These are phyloP conservation scores for Aspergillus aculeatinus DNA, from an alignment of 2,329 filamentous ascomycete species.

Conservation along the genomic window DNA sequence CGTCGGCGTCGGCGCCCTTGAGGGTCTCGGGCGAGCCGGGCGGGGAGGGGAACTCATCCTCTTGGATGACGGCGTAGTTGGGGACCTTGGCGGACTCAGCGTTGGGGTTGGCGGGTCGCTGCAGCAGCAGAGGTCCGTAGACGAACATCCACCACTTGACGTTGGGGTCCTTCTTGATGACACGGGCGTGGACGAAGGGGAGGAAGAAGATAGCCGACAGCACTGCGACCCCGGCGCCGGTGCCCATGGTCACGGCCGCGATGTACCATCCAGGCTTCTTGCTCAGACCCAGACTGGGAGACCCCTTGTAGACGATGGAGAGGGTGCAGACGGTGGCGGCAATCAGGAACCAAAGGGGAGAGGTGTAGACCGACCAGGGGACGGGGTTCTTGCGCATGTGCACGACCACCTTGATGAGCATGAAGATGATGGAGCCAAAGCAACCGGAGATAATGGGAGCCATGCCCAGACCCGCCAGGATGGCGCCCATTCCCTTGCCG, in stretches of 20 bases:
- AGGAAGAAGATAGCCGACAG: conserved; percentile 70
- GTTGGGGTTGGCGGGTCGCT: conserved; percentile 55
- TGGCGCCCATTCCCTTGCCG: conserved; percentile 67
- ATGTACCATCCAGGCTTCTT: conserved; percentile 65
- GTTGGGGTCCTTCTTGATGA: conserved; percentile 67
- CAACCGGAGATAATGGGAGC: conserved; percentile 65
- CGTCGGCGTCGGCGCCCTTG: conserved; percentile 52
- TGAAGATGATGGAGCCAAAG: conserved; percentile 69
- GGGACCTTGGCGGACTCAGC: conserved; percentile 61
- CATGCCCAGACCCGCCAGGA: conserved; percentile 64
- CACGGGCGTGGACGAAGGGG: conserved; percentile 64
- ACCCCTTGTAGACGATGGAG: conserved; percentile 79
- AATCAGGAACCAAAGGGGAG: conserved; percentile 75
- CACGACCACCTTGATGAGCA: conserved; percentile 70
- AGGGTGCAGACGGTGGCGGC: conserved; percentile 72
- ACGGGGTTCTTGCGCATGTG: conserved; percentile 70
- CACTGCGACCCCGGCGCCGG: conserved; percentile 59
- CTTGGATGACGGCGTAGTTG: conserved; percentile 75
- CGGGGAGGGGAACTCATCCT: conserved; percentile 32
- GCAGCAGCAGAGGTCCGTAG: conserved; percentile 64
- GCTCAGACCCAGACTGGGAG: conserved; percentile 63
- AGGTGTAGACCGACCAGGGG: conserved; percentile 69
- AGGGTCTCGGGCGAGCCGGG: conserved; percentile 11
- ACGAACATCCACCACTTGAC: conserved; percentile 64
- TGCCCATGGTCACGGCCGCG: conserved; percentile 64